Conservation (phyloP, 805 yeast genomes). For the Candida golubevii region DNA sequence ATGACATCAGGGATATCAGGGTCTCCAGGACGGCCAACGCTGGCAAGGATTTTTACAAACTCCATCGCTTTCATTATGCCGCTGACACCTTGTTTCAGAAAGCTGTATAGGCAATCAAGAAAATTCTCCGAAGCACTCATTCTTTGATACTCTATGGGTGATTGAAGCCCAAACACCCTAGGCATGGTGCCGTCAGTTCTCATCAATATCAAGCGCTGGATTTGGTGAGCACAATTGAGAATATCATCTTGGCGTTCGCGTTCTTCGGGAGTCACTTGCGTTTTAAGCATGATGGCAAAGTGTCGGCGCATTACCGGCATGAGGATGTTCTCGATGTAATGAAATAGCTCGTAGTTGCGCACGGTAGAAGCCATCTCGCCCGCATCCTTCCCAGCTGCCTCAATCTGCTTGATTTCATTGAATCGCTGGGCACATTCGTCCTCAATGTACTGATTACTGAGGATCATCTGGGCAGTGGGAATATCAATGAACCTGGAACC, state of each 20-base stretch:
- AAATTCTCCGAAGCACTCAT: conserved; percentile 6
- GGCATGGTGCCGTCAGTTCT: conserved; percentile 4
- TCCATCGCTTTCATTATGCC: conserved; percentile 11
- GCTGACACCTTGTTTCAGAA: conserved; percentile 8
- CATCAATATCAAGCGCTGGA: conserved; percentile 6
- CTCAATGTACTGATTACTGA: conserved; percentile 1
- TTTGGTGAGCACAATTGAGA: conserved; percentile 6
- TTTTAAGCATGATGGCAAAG: neutral
- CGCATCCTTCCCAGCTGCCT: conserved; percentile 5
- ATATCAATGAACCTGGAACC: conserved; percentile 4
- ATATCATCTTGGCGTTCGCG: conserved; percentile 4
- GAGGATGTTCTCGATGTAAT: conserved; percentile 7
- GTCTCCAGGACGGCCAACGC: conserved; percentile 2
- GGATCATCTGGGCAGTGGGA: conserved; percentile 2
- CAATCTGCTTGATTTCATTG: conserved; percentile 6
- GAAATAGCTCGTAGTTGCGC: conserved; percentile 8
- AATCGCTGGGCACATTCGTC: conserved; percentile 6
- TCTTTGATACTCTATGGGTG: conserved; percentile 1
- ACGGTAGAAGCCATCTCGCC: conserved; percentile 6
- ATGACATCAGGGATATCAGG: conserved; percentile 5
- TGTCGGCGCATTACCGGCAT: conserved; percentile 4
- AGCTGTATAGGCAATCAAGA: conserved; percentile 5
- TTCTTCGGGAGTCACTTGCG: neutral
- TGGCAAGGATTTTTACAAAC: conserved; percentile 7
- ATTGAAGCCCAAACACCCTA: neutral